These are phyloP conservation scores for Acer yangbiense DNA, from an alignment of 345 rosid species.

Conservation along the genomic window DNA sequence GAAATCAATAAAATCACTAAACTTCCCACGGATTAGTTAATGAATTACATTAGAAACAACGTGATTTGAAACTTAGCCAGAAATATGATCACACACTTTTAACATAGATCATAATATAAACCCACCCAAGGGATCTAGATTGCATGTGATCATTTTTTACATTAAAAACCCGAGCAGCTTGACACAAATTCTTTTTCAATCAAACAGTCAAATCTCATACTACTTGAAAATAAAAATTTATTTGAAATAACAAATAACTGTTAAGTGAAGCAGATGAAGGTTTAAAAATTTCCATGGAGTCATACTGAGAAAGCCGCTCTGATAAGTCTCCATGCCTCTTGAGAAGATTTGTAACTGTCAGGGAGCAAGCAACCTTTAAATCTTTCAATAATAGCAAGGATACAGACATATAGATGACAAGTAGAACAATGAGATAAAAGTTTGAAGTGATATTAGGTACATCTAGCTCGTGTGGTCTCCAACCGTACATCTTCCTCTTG, in stretches of 20 bases:
- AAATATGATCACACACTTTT: background rate
- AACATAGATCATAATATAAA: background rate
- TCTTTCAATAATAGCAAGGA: slow-evolving; percentile 15
- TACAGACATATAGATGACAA: background rate
- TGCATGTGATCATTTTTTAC: background rate
- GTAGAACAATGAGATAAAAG: slow-evolving; percentile 9
- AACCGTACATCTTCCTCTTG: slow-evolving; percentile 62
- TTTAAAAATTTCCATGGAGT: background rate
- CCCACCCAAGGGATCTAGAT: no score
- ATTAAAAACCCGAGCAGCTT: background rate
- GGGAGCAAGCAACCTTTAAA: slow-evolving; percentile 20
- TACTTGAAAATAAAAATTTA: background rate
- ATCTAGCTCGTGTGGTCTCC: slow-evolving; percentile 82
- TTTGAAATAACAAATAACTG: background rate
- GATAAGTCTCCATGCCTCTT: slow-evolving; percentile 81
- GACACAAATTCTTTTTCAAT: background rate
- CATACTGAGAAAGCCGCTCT: slow-evolving; percentile 78
- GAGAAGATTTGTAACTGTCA: slow-evolving; percentile 76
- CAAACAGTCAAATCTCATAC: background rate
- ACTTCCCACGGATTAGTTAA: background rate
- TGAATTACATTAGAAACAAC: slow-evolving; percentile 6
- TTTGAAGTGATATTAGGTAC: slow-evolving; percentile 34
- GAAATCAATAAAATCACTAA: slow-evolving; percentile 21
- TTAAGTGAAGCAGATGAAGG: background rate
- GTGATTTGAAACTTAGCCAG: background rate